Evolutionary conservation across 441 rosid species (phyloP).

Genomic region (Aquilaria agallochum): DNA sequence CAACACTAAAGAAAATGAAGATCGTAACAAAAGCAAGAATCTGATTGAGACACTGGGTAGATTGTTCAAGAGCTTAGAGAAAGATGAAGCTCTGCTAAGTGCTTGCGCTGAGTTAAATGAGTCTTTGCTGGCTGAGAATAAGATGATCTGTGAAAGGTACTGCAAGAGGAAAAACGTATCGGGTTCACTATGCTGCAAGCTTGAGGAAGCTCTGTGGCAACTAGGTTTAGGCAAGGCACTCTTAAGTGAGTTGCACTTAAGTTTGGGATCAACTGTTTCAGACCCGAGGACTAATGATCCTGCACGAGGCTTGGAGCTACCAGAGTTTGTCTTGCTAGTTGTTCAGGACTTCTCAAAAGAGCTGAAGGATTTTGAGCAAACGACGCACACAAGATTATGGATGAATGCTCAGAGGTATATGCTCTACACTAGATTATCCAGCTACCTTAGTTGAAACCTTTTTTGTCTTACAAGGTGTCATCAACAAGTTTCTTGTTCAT

Average conservation of each 20-base stretch:
- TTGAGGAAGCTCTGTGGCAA: constrained; percentile 26
- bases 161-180: constrained; percentile 18
- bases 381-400: constrained; percentile 33
- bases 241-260: constrained; percentile 15
- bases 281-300: constrained; percentile 4
- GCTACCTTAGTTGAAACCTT: not conserved
- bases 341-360: constrained; percentile 20
- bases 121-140: constrained; percentile 9
- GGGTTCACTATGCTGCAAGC: constrained; percentile 17
- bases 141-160: constrained; percentile 9
- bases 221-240: constrained; percentile 20
- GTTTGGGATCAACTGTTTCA: constrained; percentile 8
- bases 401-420: constrained; percentile 38
- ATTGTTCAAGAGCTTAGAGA: not conserved
- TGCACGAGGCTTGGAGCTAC: not conserved
- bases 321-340: constrained; percentile 7
- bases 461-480: not conserved
- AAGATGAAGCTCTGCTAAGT: constrained; percentile 10
- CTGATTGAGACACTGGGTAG: constrained; percentile 11
- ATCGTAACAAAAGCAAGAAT: constrained; percentile 9
- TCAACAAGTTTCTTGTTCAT: not conserved
- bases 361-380: constrained; percentile 33
- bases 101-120: constrained; percentile 15
- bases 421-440: not conserved
- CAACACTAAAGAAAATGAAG: constrained; percentile 10